Percentiles rank a stretch among this genome's conserved stretches.
Evolutionary conservation across 1,284 basidiomycete genomes (phyloP).

Genomic region (Fereydounia khargensis): DNA sequence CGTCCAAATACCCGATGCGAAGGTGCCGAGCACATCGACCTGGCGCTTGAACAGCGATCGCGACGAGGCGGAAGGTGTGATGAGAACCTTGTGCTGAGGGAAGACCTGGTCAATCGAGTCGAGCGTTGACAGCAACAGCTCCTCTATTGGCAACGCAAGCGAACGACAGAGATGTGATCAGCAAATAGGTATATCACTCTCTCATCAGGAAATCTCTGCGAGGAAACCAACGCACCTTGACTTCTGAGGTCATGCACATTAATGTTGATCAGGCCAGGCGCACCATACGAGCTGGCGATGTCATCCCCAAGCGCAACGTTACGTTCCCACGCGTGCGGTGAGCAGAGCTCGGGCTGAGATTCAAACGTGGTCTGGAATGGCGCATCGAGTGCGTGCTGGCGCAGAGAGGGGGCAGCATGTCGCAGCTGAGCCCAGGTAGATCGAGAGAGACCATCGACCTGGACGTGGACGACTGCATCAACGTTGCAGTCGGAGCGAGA

Average conservation of each 20-base stretch:
- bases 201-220: background rate
- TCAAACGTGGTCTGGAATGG: constrained; percentile 28
- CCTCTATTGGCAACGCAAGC: background rate
- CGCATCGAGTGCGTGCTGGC: constrained; percentile 18
- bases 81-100: constrained; percentile 21
- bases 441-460: constrained; percentile 5
- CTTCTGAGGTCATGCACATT: constrained; percentile 3
- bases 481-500: too few relatives aligned
- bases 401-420: constrained; percentile 17
- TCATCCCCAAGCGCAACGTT: background rate
- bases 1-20: constrained; percentile 18
- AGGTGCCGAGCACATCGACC: constrained; percentile 4
- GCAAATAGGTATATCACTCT: background rate
- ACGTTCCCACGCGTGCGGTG: background rate
- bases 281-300: background rate
- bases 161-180: background rate
- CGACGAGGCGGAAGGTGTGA: background rate
- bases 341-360: background rate
- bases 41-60: constrained; percentile 20
- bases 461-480: constrained; percentile 13
- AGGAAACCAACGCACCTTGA: constrained; percentile 7
- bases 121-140: constrained; percentile 5
- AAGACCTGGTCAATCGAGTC: constrained; percentile 6
- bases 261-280: background rate
- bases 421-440: constrained; percentile 14